These are phyloP conservation scores for Pochonia chlamydosporia DNA, from an alignment of 2,329 filamentous ascomycete genomes.

Conservation along the genomic window DNA sequence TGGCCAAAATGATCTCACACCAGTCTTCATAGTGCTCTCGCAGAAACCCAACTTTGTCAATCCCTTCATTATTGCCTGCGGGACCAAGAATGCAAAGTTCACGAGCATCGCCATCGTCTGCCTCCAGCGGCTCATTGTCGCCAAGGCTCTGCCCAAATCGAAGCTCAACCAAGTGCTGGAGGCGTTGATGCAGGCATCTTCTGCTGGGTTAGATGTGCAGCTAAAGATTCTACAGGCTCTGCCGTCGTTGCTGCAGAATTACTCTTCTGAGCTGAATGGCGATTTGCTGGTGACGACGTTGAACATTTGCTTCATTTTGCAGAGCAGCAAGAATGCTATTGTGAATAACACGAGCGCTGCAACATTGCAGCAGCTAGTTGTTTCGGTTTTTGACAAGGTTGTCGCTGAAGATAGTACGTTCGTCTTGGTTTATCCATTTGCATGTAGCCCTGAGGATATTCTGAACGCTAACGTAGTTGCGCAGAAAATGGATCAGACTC, in stretches of 20 bases:
- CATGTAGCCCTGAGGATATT: not conserved
- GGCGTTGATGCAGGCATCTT: slow-evolving; percentile 79
- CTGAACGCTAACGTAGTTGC: not conserved
- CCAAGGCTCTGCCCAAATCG: slow-evolving; percentile 69
- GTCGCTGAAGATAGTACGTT: slow-evolving; percentile 69
- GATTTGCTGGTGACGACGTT: slow-evolving; percentile 76
- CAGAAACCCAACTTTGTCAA: slow-evolving; percentile 80
- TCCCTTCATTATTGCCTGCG: slow-evolving; percentile 89
- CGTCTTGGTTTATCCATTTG: not conserved
- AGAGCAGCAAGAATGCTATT: slow-evolving; percentile 85
- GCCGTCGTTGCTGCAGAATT: slow-evolving; percentile 85
- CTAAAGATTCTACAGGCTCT: slow-evolving; percentile 92
- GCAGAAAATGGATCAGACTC: slow-evolving; percentile 42
- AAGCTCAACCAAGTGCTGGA: slow-evolving; percentile 83
- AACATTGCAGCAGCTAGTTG: slow-evolving; percentile 90
- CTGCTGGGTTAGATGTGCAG: slow-evolving; percentile 78
- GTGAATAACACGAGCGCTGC: slow-evolving; percentile 95
- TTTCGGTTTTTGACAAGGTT: slow-evolving; percentile 90
- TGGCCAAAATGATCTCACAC: slow-evolving; percentile 18
- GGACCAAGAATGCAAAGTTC: slow-evolving; percentile 84
- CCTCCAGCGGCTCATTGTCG: slow-evolving; percentile 81
- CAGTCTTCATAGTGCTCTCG: slow-evolving; percentile 63
- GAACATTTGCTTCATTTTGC: slow-evolving; percentile 86
- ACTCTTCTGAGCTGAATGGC: slow-evolving; percentile 72
- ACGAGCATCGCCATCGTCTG: slow-evolving; percentile 83